Base-by-base conservation (phyloP, 2,329 filamentous ascomycete genomes). In the Hirsutella minnesotensis region DNA sequence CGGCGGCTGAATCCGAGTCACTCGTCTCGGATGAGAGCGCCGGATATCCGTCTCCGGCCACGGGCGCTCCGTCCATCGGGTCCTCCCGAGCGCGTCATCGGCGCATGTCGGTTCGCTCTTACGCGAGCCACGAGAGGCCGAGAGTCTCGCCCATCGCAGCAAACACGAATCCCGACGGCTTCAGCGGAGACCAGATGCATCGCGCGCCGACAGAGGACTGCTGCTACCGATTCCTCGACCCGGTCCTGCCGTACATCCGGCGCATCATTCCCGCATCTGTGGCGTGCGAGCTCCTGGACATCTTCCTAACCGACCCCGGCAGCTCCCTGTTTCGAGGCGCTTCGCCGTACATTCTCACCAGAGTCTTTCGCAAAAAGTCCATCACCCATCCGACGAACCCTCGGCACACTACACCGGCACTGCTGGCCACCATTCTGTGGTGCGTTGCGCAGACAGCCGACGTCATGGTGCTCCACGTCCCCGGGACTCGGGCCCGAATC, bases 401-500 rank as follows among this genome's bases (percentile, higher is more conserved):
- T 2, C 60, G 69, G 20, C 55, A 52, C 9, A 64, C 62, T 1
- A 65, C 67, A 0, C 64, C 68, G 1, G 67, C 69, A 1, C 53
- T 73, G 4, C 52, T 73, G 5, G 60, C 64, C 0, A 66, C 66
- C 1, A 70, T 73, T 44, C 56, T 73, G 0, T 73, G 68, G 63
- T 67, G 63, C 37, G 62, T 65, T 9, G 64, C 67, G 0, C 66
- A 72, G 44, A 71, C 66, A 10, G 66, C 68, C 1, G 66, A 70
- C 40, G 65, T 67, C 39, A 61, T 59, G 22, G 49, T 66, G 16
- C 59, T 70, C 9, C 57, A 65, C 18, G 56, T 65, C 0, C 65
- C 62, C 8, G 65, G 65, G 0, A 61, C 63, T 2, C 57, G 66
- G 15, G 57, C 62, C 10, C 60, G 60, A 33, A 61, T 65, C 7